Evolutionary conservation across 2,329 filamentous ascomycete genomes (phyloP).

Genomic region (Zasmidium citrigriseum): DNA sequence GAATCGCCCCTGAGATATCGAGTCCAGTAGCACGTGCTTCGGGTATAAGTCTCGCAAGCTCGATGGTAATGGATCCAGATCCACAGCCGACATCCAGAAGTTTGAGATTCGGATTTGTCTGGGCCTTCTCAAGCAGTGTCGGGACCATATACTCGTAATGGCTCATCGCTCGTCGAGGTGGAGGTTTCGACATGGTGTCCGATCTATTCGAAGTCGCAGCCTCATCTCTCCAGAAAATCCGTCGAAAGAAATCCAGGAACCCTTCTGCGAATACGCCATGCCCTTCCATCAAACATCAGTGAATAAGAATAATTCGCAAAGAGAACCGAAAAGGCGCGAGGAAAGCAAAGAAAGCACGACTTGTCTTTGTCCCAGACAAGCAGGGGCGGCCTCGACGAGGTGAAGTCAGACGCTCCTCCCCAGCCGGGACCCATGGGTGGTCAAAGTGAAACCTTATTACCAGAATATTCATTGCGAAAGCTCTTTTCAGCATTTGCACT

Average conservation of each 20-base stretch:
- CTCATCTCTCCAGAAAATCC: background rate
- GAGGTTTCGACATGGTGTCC: background rate
- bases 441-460: background rate
- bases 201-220: background rate
- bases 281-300: background rate
- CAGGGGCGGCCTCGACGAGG: background rate
- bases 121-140: background rate
- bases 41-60: conserved; percentile 31
- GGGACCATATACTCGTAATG: conserved; percentile 16
- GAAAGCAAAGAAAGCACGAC: background rate
- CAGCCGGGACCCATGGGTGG: background rate
- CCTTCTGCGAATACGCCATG: background rate
- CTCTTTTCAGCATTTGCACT: background rate
- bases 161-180: conserved; percentile 1
- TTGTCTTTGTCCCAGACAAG: too few species aligned
- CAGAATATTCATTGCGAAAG: background rate
- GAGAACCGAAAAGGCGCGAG: background rate
- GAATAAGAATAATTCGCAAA: background rate
- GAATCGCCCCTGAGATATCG: conserved; percentile 35
- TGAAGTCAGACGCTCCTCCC: background rate
- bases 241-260: too few species aligned
- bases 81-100: conserved; percentile 43
- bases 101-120: conserved; percentile 25
- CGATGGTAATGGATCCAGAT: conserved; percentile 41
- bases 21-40: conserved; percentile 36